Conservation (phyloP, 805 yeast genomes). For the Pichia phayaonensis region DNA sequence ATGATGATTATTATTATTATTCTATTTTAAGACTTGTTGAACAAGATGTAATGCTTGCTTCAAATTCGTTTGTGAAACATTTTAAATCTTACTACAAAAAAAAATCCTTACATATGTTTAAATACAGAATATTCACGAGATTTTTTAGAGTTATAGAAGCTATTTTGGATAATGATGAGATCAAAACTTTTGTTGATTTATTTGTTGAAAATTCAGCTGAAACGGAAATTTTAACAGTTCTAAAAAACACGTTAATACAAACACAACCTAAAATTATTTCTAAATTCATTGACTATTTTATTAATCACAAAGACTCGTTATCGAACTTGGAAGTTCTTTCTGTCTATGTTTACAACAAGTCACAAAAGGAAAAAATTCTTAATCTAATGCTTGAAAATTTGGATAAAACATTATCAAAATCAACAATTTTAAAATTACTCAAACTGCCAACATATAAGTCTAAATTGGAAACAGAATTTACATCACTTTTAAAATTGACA, state of each 20-base stretch:
- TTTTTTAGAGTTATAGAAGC: slow-evolving; percentile 47
- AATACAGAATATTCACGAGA: slow-evolving; percentile 33
- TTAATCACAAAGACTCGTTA: neutral
- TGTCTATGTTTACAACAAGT: slow-evolving; percentile 36
- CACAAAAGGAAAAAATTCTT: slow-evolving; percentile 28
- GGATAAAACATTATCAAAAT: neutral
- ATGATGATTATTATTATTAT: slow-evolving; percentile 15
- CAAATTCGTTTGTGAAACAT: slow-evolving; percentile 9
- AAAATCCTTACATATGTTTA: slow-evolving; percentile 9
- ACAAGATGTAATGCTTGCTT: slow-evolving; percentile 23
- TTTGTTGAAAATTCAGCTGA: slow-evolving; percentile 23
- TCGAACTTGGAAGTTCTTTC: slow-evolving; percentile 32
- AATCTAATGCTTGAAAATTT: slow-evolving; percentile 14
- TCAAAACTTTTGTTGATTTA: slow-evolving; percentile 24
- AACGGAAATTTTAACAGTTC: slow-evolving; percentile 15
- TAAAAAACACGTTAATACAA: slow-evolving; percentile 35
- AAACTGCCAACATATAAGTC: slow-evolving; percentile 49
- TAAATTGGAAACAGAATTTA: slow-evolving; percentile 34
- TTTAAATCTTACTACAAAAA: slow-evolving; percentile 23
- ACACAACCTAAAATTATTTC: slow-evolving; percentile 39
- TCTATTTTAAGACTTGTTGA: slow-evolving; percentile 38
- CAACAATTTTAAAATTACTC: slow-evolving; percentile 32
- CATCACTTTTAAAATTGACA: slow-evolving; percentile 11
- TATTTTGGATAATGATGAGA: slow-evolving; percentile 25
- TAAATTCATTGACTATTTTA: slow-evolving; percentile 13